Evolutionary conservation across 768 basidiomycete species (phyloP).

Genomic region (Leccinellum rugosiceps): DNA sequence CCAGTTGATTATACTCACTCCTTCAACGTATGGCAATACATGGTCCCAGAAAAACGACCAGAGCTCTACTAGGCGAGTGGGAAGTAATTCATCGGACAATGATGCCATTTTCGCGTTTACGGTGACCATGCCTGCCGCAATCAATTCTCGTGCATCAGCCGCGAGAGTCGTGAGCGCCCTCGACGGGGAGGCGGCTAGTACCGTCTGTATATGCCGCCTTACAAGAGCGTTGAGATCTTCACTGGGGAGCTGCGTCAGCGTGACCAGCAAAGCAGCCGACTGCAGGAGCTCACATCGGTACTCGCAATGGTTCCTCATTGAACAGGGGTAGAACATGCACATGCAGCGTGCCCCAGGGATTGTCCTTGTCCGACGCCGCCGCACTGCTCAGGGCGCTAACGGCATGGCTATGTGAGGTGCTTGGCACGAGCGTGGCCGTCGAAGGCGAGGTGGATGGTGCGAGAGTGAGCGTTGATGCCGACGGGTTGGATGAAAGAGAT

Average conservation of each 20-base stretch:
- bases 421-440: slow-evolving; percentile 29
- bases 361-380: slow-evolving; percentile 47
- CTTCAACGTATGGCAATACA: slow-evolving; percentile 83
- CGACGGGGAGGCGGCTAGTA: slow-evolving; percentile 69
- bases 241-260: slow-evolving; percentile 38
- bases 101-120: slow-evolving; percentile 79
- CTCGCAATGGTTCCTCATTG: slow-evolving; percentile 82
- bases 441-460: slow-evolving; percentile 40
- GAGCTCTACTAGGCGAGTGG: slow-evolving; percentile 76
- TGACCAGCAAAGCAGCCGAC: not conserved
- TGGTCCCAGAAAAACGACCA: slow-evolving; percentile 96
- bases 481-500: slow-evolving; percentile 40
- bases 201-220: slow-evolving; percentile 69
- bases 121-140: slow-evolving; percentile 88
- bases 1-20: slow-evolving; percentile 46
- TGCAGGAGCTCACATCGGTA: slow-evolving; percentile 63
- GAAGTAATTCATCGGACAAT: slow-evolving; percentile 74
- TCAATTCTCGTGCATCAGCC: slow-evolving; percentile 76
- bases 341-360: slow-evolving; percentile 80
- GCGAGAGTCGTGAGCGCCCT: slow-evolving; percentile 73
- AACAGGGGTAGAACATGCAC: slow-evolving; percentile 88
- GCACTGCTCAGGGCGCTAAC: slow-evolving; percentile 17
- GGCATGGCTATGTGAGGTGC: slow-evolving; percentile 32
- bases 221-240: slow-evolving; percentile 88
- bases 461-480: slow-evolving; percentile 44